Evolutionary conservation across 768 basidiomycete species (phyloP).

Genomic region (Kwoniella pini): DNA sequence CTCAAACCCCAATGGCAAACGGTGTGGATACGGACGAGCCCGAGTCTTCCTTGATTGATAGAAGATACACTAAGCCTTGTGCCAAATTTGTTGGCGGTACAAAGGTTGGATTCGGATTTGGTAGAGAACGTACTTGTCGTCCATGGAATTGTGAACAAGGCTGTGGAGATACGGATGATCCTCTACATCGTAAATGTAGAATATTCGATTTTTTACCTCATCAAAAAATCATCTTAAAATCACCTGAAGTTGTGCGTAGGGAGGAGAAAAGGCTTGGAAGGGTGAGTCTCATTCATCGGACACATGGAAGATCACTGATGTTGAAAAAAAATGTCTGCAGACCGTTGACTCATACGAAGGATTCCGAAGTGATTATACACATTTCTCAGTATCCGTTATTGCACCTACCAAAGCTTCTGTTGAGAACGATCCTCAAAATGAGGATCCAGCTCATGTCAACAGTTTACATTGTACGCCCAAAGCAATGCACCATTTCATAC

Average conservation of each 20-base stretch:
- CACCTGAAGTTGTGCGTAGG: constrained; percentile 36
- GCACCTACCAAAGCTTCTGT: constrained; percentile 60
- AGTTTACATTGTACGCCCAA: constrained; percentile 83
- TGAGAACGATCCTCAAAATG: constrained; percentile 4
- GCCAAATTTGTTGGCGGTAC: constrained; percentile 83
- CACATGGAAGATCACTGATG: background rate
- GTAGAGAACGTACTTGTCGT: constrained; percentile 78
- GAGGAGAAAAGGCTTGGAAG: constrained; percentile 16
- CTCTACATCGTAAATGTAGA: constrained; percentile 77
- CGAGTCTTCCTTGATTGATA: constrained; percentile 31
- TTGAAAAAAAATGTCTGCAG: constrained; percentile 13
- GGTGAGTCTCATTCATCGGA: constrained; percentile 31
- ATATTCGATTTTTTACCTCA: constrained; percentile 79
- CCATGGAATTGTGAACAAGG: constrained; percentile 61
- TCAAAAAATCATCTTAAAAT: constrained; percentile 67
- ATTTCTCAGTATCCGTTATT: constrained; percentile 80
- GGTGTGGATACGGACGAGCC: constrained; percentile 14
- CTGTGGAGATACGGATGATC: constrained; percentile 59
- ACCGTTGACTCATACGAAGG: constrained; percentile 74
- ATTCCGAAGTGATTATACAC: constrained; percentile 92
- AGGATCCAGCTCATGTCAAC: constrained; percentile 56
- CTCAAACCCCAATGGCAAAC: background rate
- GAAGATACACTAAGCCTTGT: constrained; percentile 66
- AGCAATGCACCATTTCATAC: constrained; percentile 83
- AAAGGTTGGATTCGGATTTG: constrained; percentile 79